These are phyloP conservation scores for Spinacia oleracea DNA, from an alignment of 179 eudicot genomes.

Conservation along the genomic window DNA sequence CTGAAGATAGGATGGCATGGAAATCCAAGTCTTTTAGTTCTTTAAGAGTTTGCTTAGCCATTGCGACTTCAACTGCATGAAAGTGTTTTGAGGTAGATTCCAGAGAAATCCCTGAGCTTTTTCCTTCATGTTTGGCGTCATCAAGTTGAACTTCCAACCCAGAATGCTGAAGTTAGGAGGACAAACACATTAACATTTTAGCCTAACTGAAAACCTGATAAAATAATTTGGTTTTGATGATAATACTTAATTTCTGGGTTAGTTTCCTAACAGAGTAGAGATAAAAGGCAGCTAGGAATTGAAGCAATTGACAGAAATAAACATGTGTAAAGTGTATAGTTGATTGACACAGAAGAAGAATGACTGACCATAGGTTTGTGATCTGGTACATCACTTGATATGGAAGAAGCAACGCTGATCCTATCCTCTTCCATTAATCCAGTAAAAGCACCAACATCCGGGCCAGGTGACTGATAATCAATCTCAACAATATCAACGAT, in stretches of 20 bases:
- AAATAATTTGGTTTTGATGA: too few species aligned
- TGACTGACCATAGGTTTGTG: background rate
- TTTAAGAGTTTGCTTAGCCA: slow-evolving; percentile 37
- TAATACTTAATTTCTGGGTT: too few species aligned
- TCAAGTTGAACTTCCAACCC: slow-evolving; percentile 7
- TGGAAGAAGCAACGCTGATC: background rate
- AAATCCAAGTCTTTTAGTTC: slow-evolving; percentile 35
- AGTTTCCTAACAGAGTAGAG: too few species aligned
- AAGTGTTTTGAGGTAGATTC: slow-evolving; percentile 7
- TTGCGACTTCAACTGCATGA: slow-evolving; percentile 32
- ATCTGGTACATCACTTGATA: background rate
- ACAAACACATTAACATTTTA: background rate
- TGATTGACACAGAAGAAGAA: background rate
- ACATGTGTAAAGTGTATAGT: background rate
- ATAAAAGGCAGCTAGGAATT: background rate
- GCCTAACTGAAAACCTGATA: background rate
- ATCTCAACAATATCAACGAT: slow-evolving; percentile 38
- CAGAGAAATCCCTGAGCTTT: background rate
- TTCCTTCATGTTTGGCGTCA: background rate
- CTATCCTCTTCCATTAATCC: background rate
- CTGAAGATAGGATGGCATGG: slow-evolving; percentile 23
- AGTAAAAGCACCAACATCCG: background rate
- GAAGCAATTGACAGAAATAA: background rate
- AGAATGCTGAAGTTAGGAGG: slow-evolving; percentile 13
- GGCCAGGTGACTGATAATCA: slow-evolving; percentile 15